These are phyloP conservation scores for Angophora floribunda DNA, from an alignment of 345 rosid species.

Conservation along the genomic window DNA sequence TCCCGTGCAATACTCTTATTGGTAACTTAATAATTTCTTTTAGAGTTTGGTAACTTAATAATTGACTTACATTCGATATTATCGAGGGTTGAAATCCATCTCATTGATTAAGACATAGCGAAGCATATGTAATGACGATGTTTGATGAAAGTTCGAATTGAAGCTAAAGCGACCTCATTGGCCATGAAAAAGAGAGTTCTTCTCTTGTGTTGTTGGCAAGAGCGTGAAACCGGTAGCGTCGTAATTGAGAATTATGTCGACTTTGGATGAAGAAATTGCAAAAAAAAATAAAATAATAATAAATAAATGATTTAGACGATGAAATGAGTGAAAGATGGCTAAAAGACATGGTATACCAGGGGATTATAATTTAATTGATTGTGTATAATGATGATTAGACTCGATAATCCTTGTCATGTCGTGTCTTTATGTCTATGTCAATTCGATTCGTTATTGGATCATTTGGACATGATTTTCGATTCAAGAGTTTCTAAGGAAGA, in stretches of 20 bases:
- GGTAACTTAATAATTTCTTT: no score
- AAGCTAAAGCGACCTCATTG: neutral
- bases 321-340: neutral
- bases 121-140: neutral
- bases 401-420: neutral
- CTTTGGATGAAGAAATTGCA: neutral
- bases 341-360: neutral
- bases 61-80: no score
- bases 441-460: neutral
- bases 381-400: neutral
- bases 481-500: neutral
- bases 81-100: neutral
- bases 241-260: neutral
- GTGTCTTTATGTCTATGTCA: accelerated
- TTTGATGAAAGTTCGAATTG: neutral
- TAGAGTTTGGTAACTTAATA: no score
- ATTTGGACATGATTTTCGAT: neutral
- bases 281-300: neutral
- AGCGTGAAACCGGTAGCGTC: neutral
- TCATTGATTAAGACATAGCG: neutral
- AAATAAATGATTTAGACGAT: neutral
- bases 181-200: neutral
- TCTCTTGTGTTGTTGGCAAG: neutral
- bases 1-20: no score
- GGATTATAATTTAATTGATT: neutral